Evolutionary conservation across 2,329 filamentous ascomycete genomes (phyloP), one percentile per base, ranked within the genome.

Genomic region (Colletotrichum aenigma): DNA sequence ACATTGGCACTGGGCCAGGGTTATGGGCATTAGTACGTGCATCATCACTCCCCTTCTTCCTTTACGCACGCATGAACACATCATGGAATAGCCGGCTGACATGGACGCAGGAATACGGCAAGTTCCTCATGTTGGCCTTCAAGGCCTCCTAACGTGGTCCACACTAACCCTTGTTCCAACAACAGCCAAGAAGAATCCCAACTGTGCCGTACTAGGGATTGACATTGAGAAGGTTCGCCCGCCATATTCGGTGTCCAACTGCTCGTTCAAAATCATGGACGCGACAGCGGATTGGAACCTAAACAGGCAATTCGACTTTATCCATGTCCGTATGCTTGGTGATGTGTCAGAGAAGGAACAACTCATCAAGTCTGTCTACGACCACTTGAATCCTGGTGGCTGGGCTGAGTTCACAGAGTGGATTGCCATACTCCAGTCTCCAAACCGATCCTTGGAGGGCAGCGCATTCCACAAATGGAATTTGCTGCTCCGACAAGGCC

Each of bases 341-440:
- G 81, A 83, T 60, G 52, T 83, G 36, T 74, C 79, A 18, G 71
- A 77, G 16, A 80, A 83, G 70, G 77, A 70, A 16, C 77, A 77
- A 34, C 74, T 83, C 7, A 75, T 85, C 18, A 79, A 80, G 55
- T 76, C 77, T 2, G 81, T 83, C 36, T 83, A 80, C 69, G 79
- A 84, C 56, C 80, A 83, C 68, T 79, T 85, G 7, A 78, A 66
- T 24, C 74, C 74, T 8, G 74, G 74, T 2, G 74, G 74, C 28
- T 76, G 74, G 74, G 74, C 70, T 66, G 83, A 85, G 78, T 82
- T 84, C 72, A 83, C 82, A 32, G 83, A 85, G 77, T 84, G 81
- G 81, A 77, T 82, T 32, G 78, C 81, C 61, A 70, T 81, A 18
- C 79, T 83, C 6, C 79, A 82, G 48, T 83, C 82, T 7, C 78